These are phyloP conservation scores for Yamadazyma philogaea DNA, from an alignment of 805 yeast genomes.

Conservation along the genomic window DNA sequence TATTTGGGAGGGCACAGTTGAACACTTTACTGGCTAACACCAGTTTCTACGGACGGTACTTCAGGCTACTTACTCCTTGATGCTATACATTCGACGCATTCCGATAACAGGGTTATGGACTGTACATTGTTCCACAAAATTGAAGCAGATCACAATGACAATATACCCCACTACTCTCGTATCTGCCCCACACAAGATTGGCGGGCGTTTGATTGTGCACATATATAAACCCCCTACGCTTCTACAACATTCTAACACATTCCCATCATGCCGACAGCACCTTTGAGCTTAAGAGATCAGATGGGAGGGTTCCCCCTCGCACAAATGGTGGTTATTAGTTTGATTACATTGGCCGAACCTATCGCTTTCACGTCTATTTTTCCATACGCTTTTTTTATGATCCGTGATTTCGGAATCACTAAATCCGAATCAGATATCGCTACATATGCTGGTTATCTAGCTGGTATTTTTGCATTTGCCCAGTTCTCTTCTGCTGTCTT, in stretches of 20 bases:
- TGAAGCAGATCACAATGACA: not conserved
- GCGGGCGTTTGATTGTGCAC: too few relatives aligned
- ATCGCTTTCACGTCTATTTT: constrained; percentile 61
- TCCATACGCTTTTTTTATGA: constrained; percentile 64
- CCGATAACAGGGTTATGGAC: too few relatives aligned
- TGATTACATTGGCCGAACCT: constrained; percentile 59
- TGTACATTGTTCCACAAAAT: not conserved
- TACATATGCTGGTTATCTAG: constrained; percentile 58
- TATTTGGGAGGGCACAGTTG: too few relatives aligned
- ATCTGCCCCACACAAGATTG: too few relatives aligned
- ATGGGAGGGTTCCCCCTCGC: constrained; percentile 54
- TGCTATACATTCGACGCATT: too few relatives aligned
- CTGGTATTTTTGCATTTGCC: constrained; percentile 57
- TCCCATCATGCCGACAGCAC: not conserved
- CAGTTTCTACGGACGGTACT: too few relatives aligned
- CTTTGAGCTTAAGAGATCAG: constrained; percentile 40
- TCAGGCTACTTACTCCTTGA: too few relatives aligned
- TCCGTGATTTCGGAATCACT: constrained; percentile 51
- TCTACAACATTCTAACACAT: not conserved
- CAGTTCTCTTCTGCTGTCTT: constrained; percentile 56
- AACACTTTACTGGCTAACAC: too few relatives aligned
- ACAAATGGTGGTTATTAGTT: constrained; percentile 38
- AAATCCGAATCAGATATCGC: constrained; percentile 50
- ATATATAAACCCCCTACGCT: not conserved
- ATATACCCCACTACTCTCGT: not conserved